These are phyloP conservation scores for Ophiostoma perfectum DNA, from an alignment of 2,329 filamentous ascomycete genomes.

Conservation along the genomic window DNA sequence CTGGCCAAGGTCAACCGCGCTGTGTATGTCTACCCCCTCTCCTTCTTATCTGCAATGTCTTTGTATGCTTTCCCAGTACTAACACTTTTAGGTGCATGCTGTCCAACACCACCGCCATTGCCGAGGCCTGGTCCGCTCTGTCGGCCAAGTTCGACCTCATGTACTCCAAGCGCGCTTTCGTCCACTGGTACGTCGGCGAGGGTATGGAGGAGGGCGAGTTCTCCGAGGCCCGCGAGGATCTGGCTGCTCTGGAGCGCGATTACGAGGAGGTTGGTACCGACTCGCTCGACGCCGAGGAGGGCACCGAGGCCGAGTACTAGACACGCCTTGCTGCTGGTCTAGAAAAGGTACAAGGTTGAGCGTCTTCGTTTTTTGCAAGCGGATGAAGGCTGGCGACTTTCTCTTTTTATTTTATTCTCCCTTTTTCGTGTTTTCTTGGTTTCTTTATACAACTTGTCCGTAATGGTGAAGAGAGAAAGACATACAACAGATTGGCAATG, in stretches of 20 bases:
- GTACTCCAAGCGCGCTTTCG: slow-evolving; percentile 99
- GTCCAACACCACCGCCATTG: slow-evolving; percentile 96
- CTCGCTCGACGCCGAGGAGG: slow-evolving; percentile 81
- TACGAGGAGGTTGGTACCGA: slow-evolving; percentile 98
- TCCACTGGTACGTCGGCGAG: slow-evolving; percentile 99
- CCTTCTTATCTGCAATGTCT: background rate
- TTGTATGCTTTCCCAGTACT: slow-evolving; percentile 13
- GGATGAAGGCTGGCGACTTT: slow-evolving; percentile 15
- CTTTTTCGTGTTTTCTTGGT: slow-evolving; percentile 17
- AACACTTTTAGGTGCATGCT: slow-evolving; percentile 76
- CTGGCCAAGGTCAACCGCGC: slow-evolving; percentile 96
- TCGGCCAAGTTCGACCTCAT: slow-evolving; percentile 99
- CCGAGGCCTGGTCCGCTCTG: slow-evolving; percentile 94
- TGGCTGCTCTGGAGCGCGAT: slow-evolving; percentile 94
- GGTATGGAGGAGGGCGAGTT: slow-evolving; percentile 99
- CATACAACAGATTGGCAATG: slow-evolving; percentile 23
- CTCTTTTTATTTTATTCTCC: slow-evolving; percentile 14
- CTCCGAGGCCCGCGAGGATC: slow-evolving; percentile 96
- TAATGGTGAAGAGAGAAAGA: slow-evolving; percentile 22
- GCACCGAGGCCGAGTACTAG: slow-evolving; percentile 88
- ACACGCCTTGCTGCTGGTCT: background rate
- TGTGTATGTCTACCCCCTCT: slow-evolving; percentile 58
- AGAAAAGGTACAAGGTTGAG: background rate
- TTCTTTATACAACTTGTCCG: slow-evolving; percentile 22
- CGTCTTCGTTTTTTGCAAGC: slow-evolving; percentile 17